Evolutionary conservation across 129 eudicot species (phyloP).

Genomic region (Oenanthe sinensis): DNA sequence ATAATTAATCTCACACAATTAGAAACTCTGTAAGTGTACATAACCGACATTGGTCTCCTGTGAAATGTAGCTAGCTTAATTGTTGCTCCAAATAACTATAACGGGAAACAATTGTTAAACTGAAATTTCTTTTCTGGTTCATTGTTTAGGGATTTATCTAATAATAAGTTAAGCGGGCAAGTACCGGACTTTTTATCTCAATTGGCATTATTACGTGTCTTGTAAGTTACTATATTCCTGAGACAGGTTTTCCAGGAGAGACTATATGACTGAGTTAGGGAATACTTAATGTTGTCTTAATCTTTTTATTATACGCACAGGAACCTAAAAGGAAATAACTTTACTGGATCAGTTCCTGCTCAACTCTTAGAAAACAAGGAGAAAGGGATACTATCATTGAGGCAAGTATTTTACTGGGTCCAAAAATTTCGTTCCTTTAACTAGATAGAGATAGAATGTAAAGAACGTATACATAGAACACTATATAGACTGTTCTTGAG

Average conservation of each 20-base stretch:
- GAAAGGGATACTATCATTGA: constrained; percentile 26
- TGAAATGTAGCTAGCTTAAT: background rate
- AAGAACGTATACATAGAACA: too few relatives aligned
- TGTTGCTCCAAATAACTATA: background rate
- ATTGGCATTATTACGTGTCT: constrained; percentile 21
- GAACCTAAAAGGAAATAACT: constrained; percentile 39
- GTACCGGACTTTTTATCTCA: constrained; percentile 9
- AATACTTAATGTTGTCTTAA: background rate
- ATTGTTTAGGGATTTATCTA: background rate
- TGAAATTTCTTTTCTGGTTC: background rate
- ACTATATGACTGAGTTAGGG: background rate
- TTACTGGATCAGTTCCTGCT: constrained; percentile 37
- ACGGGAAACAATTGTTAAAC: too few relatives aligned
- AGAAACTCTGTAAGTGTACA: constrained; percentile 35
- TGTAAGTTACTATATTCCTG: constrained; percentile 27
- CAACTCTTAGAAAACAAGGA: constrained; percentile 28
- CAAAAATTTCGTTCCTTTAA: background rate
- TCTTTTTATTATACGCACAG: constrained; percentile 10
- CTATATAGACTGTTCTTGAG: background rate
- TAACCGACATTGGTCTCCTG: background rate
- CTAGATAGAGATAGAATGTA: too few relatives aligned
- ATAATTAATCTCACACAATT: constrained; percentile 39
- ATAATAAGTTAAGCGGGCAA: background rate
- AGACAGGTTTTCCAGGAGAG: background rate
- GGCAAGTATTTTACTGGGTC: constrained; percentile 16